These are phyloP conservation scores for Pisolithus sp. DNA, from an alignment of 768 basidiomycete species.

Conservation along the genomic window DNA sequence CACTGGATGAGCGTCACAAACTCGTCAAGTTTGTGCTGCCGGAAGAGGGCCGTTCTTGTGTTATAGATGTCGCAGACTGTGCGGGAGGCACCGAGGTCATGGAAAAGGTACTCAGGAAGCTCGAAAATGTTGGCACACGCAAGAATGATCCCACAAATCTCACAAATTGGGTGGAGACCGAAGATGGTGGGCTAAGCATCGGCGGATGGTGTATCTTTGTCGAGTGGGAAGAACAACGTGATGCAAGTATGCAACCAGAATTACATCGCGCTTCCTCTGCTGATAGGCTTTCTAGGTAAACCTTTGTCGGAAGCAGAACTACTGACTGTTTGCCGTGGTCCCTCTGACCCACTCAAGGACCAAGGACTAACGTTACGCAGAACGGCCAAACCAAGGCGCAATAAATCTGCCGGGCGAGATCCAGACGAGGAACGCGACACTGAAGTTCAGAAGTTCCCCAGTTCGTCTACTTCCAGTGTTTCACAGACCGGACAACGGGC, in stretches of 20 bases:
- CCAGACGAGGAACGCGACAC: constrained; percentile 35
- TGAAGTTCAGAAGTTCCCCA: constrained; percentile 27
- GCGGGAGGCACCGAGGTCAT: constrained; percentile 80
- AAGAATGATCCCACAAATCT: constrained; percentile 37
- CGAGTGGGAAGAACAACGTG: constrained; percentile 48
- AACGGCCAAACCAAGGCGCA: constrained; percentile 35
- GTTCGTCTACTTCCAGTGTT: constrained; percentile 22
- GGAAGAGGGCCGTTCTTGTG: constrained; percentile 71
- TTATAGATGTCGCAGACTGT: constrained; percentile 78
- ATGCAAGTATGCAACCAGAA: constrained; percentile 37
- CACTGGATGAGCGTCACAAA: constrained; percentile 75
- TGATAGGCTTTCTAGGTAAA: constrained; percentile 39
- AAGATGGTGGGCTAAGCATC: constrained; percentile 70
- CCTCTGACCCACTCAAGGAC: constrained; percentile 73
- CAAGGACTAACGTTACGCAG: constrained; percentile 71
- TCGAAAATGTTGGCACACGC: constrained; percentile 48
- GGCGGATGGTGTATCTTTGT: constrained; percentile 89
- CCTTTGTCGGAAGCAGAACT: constrained; percentile 79
- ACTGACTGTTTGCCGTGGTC: constrained; percentile 74
- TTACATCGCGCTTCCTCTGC: neutral
- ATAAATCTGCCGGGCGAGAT: constrained; percentile 39
- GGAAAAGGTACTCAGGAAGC: constrained; percentile 85
- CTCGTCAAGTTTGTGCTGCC: constrained; percentile 84
- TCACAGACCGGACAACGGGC: constrained; percentile 13
- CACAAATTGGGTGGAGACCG: constrained; percentile 53